A percentile compares a stretch with the other conserved stretches of the same genome.
Evolutionary conservation across 73 alveolate species (phyloP).

Genomic region (Tetrahymena malaccensis): DNA sequence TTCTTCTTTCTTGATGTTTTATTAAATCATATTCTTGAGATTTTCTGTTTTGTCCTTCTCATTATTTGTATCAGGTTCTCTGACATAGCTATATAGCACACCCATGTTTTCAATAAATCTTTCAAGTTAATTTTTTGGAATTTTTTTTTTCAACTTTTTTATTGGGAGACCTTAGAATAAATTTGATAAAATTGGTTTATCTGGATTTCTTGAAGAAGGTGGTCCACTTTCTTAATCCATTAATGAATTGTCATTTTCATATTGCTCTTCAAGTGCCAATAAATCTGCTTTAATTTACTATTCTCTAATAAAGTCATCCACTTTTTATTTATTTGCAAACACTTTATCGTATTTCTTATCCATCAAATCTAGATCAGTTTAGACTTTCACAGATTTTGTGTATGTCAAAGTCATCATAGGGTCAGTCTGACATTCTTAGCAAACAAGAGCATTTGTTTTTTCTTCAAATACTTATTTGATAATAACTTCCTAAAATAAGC

Average conservation of each 20-base stretch:
- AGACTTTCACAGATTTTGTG: background rate
- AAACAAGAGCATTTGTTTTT: background rate
- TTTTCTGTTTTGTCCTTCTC: background rate
- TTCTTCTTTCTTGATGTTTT: background rate
- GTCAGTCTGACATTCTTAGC: background rate
- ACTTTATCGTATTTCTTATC: background rate
- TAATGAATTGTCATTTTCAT: background rate
- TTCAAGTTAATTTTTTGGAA: background rate
- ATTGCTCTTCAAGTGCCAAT: background rate
- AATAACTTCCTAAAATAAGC: background rate
- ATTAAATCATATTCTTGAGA: background rate
- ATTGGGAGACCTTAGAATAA: background rate
- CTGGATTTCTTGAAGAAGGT: background rate
- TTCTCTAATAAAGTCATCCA: background rate
- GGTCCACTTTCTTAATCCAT: background rate
- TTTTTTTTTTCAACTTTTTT: background rate
- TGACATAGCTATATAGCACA: background rate
- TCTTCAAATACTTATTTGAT: background rate
- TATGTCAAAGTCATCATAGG: background rate
- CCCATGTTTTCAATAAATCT: background rate
- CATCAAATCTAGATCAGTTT: background rate
- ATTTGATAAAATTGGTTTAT: background rate
- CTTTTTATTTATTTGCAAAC: background rate
- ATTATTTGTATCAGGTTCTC: background rate
- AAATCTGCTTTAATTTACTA: background rate